These are phyloP conservation scores for Cordyceps cateniannulata DNA, from an alignment of 2,329 filamentous ascomycete species.

Conservation along the genomic window DNA sequence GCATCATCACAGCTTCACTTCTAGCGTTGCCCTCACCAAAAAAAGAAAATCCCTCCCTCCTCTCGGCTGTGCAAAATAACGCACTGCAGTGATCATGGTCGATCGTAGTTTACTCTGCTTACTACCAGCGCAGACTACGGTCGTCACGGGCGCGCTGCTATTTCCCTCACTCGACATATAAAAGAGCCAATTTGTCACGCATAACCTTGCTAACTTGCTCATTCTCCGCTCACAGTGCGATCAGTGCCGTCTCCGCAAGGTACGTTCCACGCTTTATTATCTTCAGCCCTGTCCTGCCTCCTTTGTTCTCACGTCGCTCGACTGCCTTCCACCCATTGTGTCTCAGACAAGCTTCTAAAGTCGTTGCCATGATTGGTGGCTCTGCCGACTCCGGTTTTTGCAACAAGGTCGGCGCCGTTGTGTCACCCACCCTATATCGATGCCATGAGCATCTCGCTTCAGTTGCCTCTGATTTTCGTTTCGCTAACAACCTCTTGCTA, in stretches of 20 bases:
- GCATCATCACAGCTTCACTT: neutral
- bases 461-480: too few species aligned
- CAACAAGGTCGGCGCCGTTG: conserved; percentile 2
- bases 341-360: neutral
- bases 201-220: conserved; percentile 13
- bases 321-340: neutral
- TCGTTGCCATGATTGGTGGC: neutral
- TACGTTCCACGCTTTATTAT: conserved; percentile 13
- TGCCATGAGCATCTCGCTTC: neutral
- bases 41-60: neutral
- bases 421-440: neutral
- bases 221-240: conserved; percentile 23
- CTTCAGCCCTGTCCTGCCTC: neutral
- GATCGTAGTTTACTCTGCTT: neutral
- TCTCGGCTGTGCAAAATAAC: neutral
- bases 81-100: neutral
- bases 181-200: neutral
- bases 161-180: conserved; percentile 3
- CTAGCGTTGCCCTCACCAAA: neutral
- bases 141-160: neutral
- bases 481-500: conserved; percentile 22
- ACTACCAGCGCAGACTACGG: neutral
- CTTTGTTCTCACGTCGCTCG: neutral
- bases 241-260: conserved; percentile 24
- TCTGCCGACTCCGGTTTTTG: neutral